These are phyloP conservation scores for Podospora tetraspora DNA, from an alignment of 495 filamentous ascomycete genomes.

Conservation along the genomic window DNA sequence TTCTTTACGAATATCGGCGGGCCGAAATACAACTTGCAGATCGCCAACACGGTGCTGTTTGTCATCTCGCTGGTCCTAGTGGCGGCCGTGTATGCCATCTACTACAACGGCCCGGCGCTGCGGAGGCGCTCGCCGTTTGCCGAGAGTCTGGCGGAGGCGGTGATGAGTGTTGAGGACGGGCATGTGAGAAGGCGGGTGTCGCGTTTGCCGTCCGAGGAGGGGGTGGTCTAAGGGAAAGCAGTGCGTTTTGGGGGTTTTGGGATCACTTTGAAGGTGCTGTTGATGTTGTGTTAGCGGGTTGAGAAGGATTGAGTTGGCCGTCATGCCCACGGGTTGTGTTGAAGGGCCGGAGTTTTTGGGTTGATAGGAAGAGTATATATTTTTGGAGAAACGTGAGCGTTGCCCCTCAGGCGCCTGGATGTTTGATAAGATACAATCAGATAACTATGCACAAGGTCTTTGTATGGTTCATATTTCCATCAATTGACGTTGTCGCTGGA, in stretches of 20 bases:
- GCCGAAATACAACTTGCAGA: slow-evolving; percentile 48
- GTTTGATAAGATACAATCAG: neutral
- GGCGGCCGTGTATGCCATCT: slow-evolving; percentile 67
- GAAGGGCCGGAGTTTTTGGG: neutral
- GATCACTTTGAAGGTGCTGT: neutral
- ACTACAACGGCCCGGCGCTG: slow-evolving; percentile 66
- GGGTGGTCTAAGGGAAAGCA: neutral
- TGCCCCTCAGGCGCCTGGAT: neutral
- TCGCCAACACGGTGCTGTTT: slow-evolving; percentile 67
- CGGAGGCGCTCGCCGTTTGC: slow-evolving; percentile 69
- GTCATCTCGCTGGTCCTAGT: slow-evolving; percentile 66
- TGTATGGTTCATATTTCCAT: neutral
- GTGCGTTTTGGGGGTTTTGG: neutral
- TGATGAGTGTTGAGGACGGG: slow-evolving; percentile 10
- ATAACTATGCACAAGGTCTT: no score
- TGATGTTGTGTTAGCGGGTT: neutral
- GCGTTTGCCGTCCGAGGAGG: slow-evolving; percentile 9
- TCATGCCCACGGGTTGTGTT: neutral
- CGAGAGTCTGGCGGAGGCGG: slow-evolving; percentile 50
- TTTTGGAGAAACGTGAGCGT: neutral
- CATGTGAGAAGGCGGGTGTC: slow-evolving; percentile 9
- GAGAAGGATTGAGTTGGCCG: neutral
- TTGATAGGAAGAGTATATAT: neutral
- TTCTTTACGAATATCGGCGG: slow-evolving; percentile 61
- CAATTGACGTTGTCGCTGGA: no score